Evolutionary conservation across 345 rosid genomes (phyloP).

Genomic region (Abelmoschus esculentus): DNA sequence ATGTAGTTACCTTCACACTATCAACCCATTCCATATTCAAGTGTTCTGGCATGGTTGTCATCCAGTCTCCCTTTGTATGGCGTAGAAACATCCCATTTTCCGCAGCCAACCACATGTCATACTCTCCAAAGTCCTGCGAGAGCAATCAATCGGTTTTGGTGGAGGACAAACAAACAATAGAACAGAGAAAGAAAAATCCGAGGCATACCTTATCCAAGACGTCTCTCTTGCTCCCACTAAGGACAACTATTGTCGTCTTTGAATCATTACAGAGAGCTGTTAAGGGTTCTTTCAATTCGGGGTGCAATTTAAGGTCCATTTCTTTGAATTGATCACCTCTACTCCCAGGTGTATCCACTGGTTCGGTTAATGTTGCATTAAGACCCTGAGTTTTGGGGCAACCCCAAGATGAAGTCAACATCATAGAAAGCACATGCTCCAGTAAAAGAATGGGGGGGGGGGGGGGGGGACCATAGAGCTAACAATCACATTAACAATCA

Average conservation of each 20-base stretch:
- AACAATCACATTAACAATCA: not conserved
- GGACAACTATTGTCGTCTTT: constrained; percentile 38
- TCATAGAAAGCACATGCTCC: not conserved
- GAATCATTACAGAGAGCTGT: constrained; percentile 39
- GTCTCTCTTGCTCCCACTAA: constrained; percentile 53
- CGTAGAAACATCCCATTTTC: constrained; percentile 62
- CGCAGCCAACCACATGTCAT: constrained; percentile 54
- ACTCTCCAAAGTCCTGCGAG: constrained; percentile 47
- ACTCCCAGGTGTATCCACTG: constrained; percentile 29
- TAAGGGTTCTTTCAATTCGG: constrained; percentile 33
- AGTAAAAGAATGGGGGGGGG: not conserved
- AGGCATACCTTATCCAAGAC: constrained; percentile 38
- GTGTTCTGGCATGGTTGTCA: constrained; percentile 60
- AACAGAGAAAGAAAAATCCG: not conserved
- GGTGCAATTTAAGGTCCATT: constrained; percentile 38
- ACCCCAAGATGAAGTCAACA: not conserved
- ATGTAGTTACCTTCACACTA: constrained; percentile 36
- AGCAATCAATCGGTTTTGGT: not conserved
- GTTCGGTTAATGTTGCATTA: constrained; percentile 44
- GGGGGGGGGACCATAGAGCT: not conserved
- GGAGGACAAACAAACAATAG: not conserved
- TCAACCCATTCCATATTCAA: constrained; percentile 57
- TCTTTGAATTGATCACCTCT: constrained; percentile 45
- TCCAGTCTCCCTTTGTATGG: constrained; percentile 38
- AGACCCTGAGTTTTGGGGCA: constrained; percentile 32